phyloP scores from a whole-genome alignment of 2,329 filamentous ascomycete genomes.

The Talaromyces funiculosus region DNA sequence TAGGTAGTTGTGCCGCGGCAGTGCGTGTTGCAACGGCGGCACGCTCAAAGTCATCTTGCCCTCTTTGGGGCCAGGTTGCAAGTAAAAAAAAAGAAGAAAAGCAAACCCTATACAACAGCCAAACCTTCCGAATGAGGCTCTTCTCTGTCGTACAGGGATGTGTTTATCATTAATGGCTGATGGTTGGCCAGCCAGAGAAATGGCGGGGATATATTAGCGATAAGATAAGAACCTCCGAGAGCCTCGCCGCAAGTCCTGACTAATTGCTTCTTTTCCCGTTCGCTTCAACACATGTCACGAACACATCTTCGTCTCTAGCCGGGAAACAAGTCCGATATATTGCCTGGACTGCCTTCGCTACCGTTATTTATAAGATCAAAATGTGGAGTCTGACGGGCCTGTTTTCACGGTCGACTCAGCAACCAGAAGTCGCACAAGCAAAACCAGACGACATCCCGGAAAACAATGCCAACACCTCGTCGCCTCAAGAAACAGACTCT shows the following conservation, averaged over 20 bases:
- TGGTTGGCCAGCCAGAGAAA: background rate
- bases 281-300: background rate
- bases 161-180: background rate
- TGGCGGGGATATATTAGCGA: background rate
- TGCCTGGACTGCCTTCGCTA: too few relatives aligned
- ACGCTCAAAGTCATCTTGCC: background rate
- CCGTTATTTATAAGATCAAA: background rate
- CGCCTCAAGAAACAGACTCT: conserved; percentile 14
- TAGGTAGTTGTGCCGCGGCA: background rate
- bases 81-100: too few relatives aligned
- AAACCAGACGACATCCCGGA: background rate
- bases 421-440: background rate
- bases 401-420: conserved; percentile 8
- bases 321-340: too few relatives aligned
- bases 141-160: background rate
- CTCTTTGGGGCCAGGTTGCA: too few relatives aligned
- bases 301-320: background rate
- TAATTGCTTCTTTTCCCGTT: background rate
- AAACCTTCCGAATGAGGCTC: background rate
- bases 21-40: background rate
- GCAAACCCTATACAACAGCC: too few relatives aligned
- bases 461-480: conserved; percentile 11
- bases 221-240: background rate
- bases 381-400: conserved; percentile 17
- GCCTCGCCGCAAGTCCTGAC: background rate